A percentile compares a stretch with the other conserved stretches of the same genome.
These are phyloP conservation scores for Solanum tarapatanum DNA, from an alignment of 257 asterid species.

Conservation along the genomic window DNA sequence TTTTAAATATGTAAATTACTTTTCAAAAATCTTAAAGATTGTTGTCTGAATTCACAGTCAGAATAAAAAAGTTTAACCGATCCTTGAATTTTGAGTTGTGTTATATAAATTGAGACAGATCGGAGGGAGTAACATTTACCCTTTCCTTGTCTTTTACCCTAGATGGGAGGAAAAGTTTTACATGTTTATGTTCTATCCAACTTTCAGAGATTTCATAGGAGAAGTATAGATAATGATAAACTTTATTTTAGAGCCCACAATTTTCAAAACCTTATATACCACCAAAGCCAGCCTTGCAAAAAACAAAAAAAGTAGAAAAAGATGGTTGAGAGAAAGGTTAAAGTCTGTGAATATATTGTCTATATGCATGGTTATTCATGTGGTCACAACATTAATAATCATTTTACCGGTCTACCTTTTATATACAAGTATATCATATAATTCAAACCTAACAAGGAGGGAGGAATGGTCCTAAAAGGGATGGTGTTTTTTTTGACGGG, in stretches of 20 bases:
- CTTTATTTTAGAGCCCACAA: not conserved
- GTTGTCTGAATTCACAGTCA: not conserved
- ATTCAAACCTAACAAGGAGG: not conserved
- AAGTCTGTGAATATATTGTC: constrained; percentile 3
- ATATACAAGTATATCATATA: not conserved
- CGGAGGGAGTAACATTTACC: not conserved
- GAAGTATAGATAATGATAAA: not conserved
- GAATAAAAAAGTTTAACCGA: not conserved
- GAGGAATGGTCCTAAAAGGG: not conserved
- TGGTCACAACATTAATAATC: not conserved
- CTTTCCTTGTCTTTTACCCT: not conserved
- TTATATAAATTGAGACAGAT: not conserved
- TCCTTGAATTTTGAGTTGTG: too few species aligned
- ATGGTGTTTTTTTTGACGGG: too few species aligned
- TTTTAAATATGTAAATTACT: not conserved
- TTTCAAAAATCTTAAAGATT: not conserved
- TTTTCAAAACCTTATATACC: not conserved
- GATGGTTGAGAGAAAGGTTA: not conserved
- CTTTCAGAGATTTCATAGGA: not conserved
- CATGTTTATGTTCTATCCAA: not conserved
- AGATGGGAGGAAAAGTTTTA: not conserved
- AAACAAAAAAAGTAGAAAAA: not conserved
- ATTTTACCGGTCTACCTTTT: not conserved
- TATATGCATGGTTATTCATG: not conserved
- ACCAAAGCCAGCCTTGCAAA: not conserved